Evolutionary conservation across 768 basidiomycete species (phyloP), one percentile per base, ranked within the genome.

Genomic region (Crassisporium funariophilum): DNA sequence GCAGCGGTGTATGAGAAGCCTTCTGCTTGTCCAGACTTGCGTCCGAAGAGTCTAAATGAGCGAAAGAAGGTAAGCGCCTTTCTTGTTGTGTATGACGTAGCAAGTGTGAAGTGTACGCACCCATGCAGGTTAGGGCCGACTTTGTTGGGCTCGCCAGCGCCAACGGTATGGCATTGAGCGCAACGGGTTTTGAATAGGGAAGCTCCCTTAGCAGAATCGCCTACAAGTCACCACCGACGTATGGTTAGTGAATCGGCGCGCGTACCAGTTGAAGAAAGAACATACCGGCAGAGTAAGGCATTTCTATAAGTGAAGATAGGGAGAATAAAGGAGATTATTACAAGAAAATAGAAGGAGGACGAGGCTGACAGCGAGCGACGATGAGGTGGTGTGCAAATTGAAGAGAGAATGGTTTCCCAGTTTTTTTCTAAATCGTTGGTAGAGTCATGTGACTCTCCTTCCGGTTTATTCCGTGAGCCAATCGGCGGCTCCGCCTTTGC

Each of bases 111-210:
- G 19, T 10, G n/a, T n/a, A 69, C 88, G 55, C 58, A 92, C 85
- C 95, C 95, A 66, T 94, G 84, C 20, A 98, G 81, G 79, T 95
- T 95, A 36, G 95, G 95, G 46, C 95, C 95, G 49, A 98, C 93
- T 69, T 90, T 91, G 76, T 93, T 78, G 33, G 82, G 76, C 60
- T 84, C 91, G 46, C 86, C 84, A 57, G 79, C 75, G 46, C 73
- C 89, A 53, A 89, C 69, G 53, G 91, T 97, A 70, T 98, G 95
- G 74, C 95, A 98, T 66, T 97, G 92, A 33, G 88, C 86, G 62
- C 90, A 94, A 47, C 94, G 88, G 50, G 93, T 94, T 78, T 94
- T 95, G 87, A 98, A 98, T 68, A 97, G 87, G 64, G 77, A 74
- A 65, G 95, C 94, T 72, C 95, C 95, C 81, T 95, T 97, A 46